Conservation (phyloP, 495 filamentous ascomycete species). For the Stereocaulon alpinum region DNA sequence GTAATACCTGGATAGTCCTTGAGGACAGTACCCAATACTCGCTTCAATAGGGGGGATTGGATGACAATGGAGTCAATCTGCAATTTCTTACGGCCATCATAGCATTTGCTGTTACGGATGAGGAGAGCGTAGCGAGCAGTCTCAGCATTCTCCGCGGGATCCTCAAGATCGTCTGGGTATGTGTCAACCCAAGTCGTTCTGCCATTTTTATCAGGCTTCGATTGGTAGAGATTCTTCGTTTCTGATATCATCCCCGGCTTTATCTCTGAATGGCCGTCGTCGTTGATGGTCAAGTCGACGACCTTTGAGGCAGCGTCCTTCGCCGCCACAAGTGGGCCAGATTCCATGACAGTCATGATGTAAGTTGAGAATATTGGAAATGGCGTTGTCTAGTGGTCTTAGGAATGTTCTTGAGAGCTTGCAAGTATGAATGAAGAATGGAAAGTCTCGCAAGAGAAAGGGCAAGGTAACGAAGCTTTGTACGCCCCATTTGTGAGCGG, state of each 20-base stretch:
- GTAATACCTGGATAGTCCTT: constrained; percentile 56
- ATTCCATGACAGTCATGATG: not conserved
- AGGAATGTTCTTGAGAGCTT: not conserved
- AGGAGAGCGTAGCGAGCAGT: constrained; percentile 44
- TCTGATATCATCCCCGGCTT: constrained; percentile 20
- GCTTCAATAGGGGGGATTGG: constrained; percentile 53
- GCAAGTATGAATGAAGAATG: too few relatives aligned
- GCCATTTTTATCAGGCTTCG: constrained; percentile 21
- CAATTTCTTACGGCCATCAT: constrained; percentile 50
- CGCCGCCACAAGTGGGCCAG: not conserved
- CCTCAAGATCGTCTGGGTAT: constrained; percentile 35
- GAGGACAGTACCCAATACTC: constrained; percentile 44
- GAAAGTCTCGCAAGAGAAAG: too few relatives aligned
- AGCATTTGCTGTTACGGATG: constrained; percentile 44
- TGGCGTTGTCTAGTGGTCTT: not conserved
- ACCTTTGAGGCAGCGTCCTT: not conserved
- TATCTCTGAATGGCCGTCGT: not conserved
- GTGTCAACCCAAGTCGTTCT: constrained; percentile 28
- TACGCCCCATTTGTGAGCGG: too few relatives aligned
- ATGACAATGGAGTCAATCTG: constrained; percentile 52
- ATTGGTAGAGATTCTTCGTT: constrained; percentile 28
- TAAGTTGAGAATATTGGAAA: not conserved
- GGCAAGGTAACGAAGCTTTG: too few relatives aligned
- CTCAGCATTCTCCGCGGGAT: constrained; percentile 40
- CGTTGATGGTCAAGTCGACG: not conserved